Base-by-base conservation (phyloP, 75 land plant species). In the Isoetes taiwanensis region DNA sequence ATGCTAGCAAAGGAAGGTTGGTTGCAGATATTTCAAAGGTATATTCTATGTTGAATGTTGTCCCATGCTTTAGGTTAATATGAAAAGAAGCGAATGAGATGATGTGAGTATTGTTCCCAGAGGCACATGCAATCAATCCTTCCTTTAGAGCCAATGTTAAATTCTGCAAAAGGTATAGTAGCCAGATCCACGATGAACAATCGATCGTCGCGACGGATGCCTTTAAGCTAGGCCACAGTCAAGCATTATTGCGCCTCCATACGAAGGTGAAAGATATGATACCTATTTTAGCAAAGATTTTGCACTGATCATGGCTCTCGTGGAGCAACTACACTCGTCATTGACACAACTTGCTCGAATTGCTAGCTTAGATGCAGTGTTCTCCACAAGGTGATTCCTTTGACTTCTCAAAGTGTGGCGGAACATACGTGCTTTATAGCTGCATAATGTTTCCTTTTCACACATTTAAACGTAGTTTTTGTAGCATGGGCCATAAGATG, bases 291-390 rank as follows among this genome's bases (percentile, higher is more conserved):
- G 70, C 35, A 59, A 58, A n/a, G 75, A 83, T 3, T 76, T 94
- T 56, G 54, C 76, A 21, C 67, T 90, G 32, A 74, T 66, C n/a
- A n/a, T n/a, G 29, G 43, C 57, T 14, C 66, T 76, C 62, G 84
- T 80, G 32, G 72, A 73, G 56, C 78, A 77, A 11, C 74, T 90
- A 23, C 71, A 83, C 67, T 52, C 76, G 30, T 58, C 77, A 62
- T 52, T 90, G 54, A 83, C 71, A 38, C 78, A 57, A 70, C 81
- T 90, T 31, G 88, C n/a, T 63, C 79, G 80, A 32, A 69, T 76
- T 66, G 84, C 97, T 41, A 86, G 82, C 42, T 63, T 81, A 5
- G 95, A 90, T 76, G 97, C 94, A 41, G 97, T 28, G 78, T 75
- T 66, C 78, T 90, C 41, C 86, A 90, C 72, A 90, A 86, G 65